phyloP scores from a whole-genome alignment of 1,284 basidiomycete species.

The Irpex lacteus region DNA sequence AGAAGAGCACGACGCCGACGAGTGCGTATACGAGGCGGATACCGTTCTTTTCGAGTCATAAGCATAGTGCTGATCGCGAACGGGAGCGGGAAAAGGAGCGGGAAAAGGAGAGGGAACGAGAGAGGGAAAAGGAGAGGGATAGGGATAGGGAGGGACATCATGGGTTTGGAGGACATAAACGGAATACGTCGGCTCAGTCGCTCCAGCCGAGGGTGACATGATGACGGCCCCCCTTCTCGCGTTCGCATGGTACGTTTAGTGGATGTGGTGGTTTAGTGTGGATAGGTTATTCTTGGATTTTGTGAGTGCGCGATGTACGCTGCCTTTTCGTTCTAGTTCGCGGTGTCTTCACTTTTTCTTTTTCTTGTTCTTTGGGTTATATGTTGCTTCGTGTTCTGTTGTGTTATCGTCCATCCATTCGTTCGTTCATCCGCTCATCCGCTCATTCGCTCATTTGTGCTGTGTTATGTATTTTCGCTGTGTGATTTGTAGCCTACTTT shows the following conservation, averaged over 20 bases:
- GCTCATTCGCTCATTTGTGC: neutral
- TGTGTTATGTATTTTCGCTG: conserved; percentile 8
- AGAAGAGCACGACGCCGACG: conserved; percentile 32
- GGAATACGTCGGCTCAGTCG: conserved; percentile 63
- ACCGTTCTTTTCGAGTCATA: conserved; percentile 51
- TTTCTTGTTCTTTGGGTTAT: conserved; percentile 4
- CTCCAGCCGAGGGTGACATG: conserved; percentile 23
- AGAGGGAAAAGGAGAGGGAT: neutral
- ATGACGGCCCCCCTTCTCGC: too few species aligned
- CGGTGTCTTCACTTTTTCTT: neutral
- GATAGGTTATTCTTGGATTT: too few species aligned
- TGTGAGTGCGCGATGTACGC: too few species aligned
- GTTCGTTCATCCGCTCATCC: too few species aligned
- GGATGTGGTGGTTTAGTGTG: too few species aligned
- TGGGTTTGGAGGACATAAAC: conserved; percentile 42
- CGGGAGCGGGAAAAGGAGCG: conserved; percentile 14
- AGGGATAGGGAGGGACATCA: conserved; percentile 5
- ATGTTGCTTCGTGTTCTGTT: conserved; percentile 2
- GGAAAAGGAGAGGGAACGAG: conserved; percentile 21
- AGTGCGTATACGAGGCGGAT: conserved; percentile 55
- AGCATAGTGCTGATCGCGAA: conserved; percentile 40
- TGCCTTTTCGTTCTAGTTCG: too few species aligned
- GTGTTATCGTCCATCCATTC: too few species aligned
- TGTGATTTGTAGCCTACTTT: conserved; percentile 11
- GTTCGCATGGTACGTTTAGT: too few species aligned